Evolutionary conservation across 2,329 filamentous ascomycete species (phyloP).

Genomic region (Aspergillus sp.): DNA sequence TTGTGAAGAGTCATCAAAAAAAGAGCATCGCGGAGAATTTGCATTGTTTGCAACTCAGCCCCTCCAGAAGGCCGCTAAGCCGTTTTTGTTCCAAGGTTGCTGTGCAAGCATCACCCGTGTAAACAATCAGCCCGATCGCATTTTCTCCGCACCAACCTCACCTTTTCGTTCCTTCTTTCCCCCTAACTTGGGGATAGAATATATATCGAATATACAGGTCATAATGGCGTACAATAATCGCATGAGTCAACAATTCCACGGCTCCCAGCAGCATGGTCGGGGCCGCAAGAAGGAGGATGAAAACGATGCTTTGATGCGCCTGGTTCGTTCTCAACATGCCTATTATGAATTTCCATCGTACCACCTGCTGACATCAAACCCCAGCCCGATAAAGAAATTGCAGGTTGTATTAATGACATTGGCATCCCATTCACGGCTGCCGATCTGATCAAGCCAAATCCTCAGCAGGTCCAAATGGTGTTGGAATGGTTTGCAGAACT

Average conservation of each 20-base stretch:
- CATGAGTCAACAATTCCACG: constrained; percentile 54
- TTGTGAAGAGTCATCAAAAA: constrained; percentile 26
- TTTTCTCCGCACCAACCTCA: background rate
- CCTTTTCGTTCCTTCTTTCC: background rate
- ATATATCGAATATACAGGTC: background rate
- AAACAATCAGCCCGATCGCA: constrained; percentile 32
- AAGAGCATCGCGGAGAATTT: constrained; percentile 29
- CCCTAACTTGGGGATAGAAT: background rate
- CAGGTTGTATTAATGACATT: constrained; percentile 95
- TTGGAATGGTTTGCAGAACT: constrained; percentile 97
- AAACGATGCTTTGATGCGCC: constrained; percentile 57
- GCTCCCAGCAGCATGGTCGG: constrained; percentile 46
- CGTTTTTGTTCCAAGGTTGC: constrained; percentile 20
- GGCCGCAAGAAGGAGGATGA: constrained; percentile 58
- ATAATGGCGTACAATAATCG: constrained; percentile 52
- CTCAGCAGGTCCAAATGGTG: constrained; percentile 92
- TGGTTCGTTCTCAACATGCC: constrained; percentile 41
- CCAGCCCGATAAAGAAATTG: constrained; percentile 74
- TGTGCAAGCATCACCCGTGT: constrained; percentile 25
- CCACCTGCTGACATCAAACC: background rate
- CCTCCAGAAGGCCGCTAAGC: constrained; percentile 34
- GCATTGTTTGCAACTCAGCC: constrained; percentile 30
- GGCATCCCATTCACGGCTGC: constrained; percentile 83
- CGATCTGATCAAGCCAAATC: constrained; percentile 91
- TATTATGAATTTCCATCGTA: background rate